Evolutionary conservation across 2,329 filamentous ascomycete genomes (phyloP), one percentile per base, ranked within the genome.

Genomic region (Fusarium poae): DNA sequence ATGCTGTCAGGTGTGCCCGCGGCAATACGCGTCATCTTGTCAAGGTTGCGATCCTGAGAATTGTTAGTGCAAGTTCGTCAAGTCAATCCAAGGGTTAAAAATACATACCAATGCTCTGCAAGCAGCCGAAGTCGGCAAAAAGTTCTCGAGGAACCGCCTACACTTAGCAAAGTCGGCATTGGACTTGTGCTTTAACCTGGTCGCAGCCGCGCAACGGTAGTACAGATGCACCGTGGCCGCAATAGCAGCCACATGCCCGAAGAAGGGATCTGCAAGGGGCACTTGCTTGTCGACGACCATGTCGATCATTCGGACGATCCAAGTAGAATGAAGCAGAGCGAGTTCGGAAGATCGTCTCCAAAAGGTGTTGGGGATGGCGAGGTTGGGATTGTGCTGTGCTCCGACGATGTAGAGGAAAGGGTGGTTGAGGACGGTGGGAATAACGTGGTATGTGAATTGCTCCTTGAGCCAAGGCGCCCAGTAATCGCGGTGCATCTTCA

Each of bases 171-270:
- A 83, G 62, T 86, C 84, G 1, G 81, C 80, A 30, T 84, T 84
- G 0, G 83, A 85, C 71, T 85, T 85, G 70, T 83, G 81, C 62
- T 84, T 85, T 13, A 86, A 68, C 50, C 81, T 77, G 0, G 82
- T 70, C 9, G 84, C 82, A 0, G 82, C 82, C 0, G 84, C 83
- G 40, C 83, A 85, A 69, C 83, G 85, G 62, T 84, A 86, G 65
- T 85, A 86, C 1, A 86, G 77, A 53, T 86, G 84, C 3, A 86
- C 83, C 0, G 83, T 86, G 0, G 84, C 84, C 1, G 84, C 84
- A 35, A 86, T 84, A 5, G 83, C 83, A 1, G 83, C 83, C 3
- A 79, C 80, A 43, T 86, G 83, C 0, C 82, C 84, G 34, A 86
- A 84, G 70, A 85, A 86, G 0, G 84, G 84, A 66, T 86, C 84